Conservation (phyloP, 148 eudicot genomes). For the Rhododendron henanense region DNA sequence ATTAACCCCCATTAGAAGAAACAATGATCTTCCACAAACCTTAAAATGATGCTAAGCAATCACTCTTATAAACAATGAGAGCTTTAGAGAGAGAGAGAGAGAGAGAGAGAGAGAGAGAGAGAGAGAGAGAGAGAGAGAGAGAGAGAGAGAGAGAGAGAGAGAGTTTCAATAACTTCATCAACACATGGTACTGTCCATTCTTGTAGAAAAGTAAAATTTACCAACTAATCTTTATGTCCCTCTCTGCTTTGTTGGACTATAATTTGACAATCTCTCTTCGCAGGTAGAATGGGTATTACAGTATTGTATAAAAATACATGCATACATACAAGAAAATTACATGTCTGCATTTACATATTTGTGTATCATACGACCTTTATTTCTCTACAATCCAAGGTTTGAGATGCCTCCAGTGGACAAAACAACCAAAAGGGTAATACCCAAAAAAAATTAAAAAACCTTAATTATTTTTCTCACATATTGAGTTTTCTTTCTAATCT, state of each 20-base stretch:
- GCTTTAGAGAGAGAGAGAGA: background rate
- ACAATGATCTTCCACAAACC: conserved; percentile 20
- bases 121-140: background rate
- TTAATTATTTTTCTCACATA: conserved; percentile 4
- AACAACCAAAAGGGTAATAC: background rate
- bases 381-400: conserved; percentile 8
- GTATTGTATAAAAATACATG: background rate
- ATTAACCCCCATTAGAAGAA: conserved; percentile 32
- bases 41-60: background rate
- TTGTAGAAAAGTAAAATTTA: background rate
- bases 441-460: background rate
- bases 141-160: background rate
- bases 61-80: background rate
- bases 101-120: too few species aligned
- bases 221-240: conserved; percentile 20
- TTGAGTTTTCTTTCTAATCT: background rate
- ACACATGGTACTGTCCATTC: background rate
- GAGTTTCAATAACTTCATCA: background rate
- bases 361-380: background rate
- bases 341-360: background rate
- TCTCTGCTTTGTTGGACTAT: conserved; percentile 17
- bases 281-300: background rate
- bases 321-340: background rate
- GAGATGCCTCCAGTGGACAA: background rate
- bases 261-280: conserved; percentile 22